Evolutionary conservation across 805 yeast genomes (phyloP).

Genomic region (Sugiyamaella americana): DNA sequence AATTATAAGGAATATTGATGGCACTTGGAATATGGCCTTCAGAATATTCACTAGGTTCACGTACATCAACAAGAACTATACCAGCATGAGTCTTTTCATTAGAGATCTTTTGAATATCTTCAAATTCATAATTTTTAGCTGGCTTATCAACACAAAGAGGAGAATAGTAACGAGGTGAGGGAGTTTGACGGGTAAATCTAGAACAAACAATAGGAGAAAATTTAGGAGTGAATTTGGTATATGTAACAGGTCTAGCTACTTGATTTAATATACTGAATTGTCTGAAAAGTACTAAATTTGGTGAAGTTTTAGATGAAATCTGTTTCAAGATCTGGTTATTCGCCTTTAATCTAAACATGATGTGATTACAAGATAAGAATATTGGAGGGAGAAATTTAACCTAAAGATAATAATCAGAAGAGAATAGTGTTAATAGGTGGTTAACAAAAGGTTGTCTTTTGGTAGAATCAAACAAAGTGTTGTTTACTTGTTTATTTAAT

Average conservation of each 20-base stretch:
- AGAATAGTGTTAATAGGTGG: neutral
- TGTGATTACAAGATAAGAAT: too few relatives aligned
- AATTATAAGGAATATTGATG: conserved; percentile 80
- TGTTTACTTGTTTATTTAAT: too few relatives aligned
- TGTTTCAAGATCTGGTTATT: neutral
- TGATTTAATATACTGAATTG: neutral
- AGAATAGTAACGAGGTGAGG: conserved; percentile 19
- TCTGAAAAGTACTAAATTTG: neutral
- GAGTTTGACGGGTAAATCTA: neutral
- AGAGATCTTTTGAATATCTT: conserved; percentile 46
- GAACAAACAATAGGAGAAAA: neutral
- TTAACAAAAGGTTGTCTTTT: neutral
- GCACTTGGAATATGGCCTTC: conserved; percentile 80
- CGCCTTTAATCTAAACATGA: too few relatives aligned
- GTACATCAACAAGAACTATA: conserved; percentile 71
- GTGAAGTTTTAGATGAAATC: neutral
- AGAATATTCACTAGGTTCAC: conserved; percentile 78
- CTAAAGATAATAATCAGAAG: neutral
- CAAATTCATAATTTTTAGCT: conserved; percentile 49
- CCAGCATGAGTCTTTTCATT: conserved; percentile 39
- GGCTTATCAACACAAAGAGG: conserved; percentile 32
- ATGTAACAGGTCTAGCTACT: too few relatives aligned
- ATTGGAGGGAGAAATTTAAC: neutral
- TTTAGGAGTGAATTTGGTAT: too few relatives aligned
- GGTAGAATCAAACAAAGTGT: neutral